phyloP scores from a whole-genome alignment of 2,329 filamentous ascomycete species.

The Trichoderma lentiforme region DNA sequence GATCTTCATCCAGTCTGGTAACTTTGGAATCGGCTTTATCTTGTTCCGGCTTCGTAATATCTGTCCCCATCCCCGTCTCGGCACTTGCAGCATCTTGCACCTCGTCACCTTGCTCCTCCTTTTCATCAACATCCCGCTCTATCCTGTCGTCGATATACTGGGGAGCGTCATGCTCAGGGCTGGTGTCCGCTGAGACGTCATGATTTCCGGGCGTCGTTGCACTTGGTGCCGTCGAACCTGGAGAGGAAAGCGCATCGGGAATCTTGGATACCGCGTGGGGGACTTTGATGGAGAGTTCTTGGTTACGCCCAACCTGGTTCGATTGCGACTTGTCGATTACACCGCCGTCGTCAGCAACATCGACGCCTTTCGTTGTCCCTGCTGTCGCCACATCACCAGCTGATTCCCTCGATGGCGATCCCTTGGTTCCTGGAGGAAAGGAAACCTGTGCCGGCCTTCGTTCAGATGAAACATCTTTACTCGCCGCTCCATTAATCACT shows the following conservation, averaged over 20 bases:
- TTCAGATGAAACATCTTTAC: background rate
- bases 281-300: slow-evolving; percentile 32
- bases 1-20: slow-evolving; percentile 37
- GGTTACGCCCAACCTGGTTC: background rate
- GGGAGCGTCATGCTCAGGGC: slow-evolving; percentile 65
- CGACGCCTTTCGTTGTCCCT: background rate
- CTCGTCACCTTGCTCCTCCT: slow-evolving; percentile 33
- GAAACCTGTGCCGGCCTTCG: slow-evolving; percentile 29
- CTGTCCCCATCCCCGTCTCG: slow-evolving; percentile 22
- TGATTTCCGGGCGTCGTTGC: slow-evolving; percentile 68
- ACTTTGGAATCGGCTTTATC: slow-evolving; percentile 21
- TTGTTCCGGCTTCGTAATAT: background rate
- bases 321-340: background rate
- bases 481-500: background rate
- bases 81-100: slow-evolving; percentile 4
- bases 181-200: slow-evolving; percentile 69
- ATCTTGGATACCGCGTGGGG: slow-evolving; percentile 27
- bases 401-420: slow-evolving; percentile 22
- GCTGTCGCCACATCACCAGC: slow-evolving; percentile 1
- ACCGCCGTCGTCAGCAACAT: background rate
- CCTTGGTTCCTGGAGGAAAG: slow-evolving; percentile 34
- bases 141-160: slow-evolving; percentile 45
- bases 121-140: slow-evolving; percentile 33
- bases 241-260: slow-evolving; percentile 50
- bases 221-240: slow-evolving; percentile 68